Percentiles rank a stretch among this genome's conserved stretches.
phyloP scores from a whole-genome alignment of 1,284 basidiomycete genomes.

The Amylostereum areolatum region DNA sequence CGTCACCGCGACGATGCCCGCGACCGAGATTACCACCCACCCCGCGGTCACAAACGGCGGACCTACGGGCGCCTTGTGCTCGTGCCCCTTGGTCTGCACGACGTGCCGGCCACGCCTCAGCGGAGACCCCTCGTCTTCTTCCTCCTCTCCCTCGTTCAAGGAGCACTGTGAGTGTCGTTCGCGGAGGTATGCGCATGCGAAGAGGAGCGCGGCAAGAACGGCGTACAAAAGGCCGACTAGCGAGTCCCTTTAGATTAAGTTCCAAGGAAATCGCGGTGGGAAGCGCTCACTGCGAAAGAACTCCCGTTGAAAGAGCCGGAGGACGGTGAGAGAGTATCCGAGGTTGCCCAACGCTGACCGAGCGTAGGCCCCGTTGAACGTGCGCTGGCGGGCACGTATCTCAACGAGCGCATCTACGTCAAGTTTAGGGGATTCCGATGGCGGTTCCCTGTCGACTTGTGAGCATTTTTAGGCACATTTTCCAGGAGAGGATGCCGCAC shows the following conservation, averaged over 20 bases:
- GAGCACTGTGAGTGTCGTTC: slow-evolving; percentile 34
- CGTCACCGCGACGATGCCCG: slow-evolving; percentile 53
- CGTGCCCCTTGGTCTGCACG: slow-evolving; percentile 52
- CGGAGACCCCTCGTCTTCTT: too few relatives aligned
- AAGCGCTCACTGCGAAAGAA: slow-evolving; percentile 59
- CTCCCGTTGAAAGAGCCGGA: slow-evolving; percentile 68
- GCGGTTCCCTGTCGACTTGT: too few relatives aligned
- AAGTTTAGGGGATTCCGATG: too few relatives aligned
- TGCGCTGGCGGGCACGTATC: slow-evolving; percentile 71
- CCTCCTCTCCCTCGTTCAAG: too few relatives aligned
- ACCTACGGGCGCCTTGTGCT: slow-evolving; percentile 57
- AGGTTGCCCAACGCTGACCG: slow-evolving; percentile 71
- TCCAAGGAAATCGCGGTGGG: too few relatives aligned
- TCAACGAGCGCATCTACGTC: slow-evolving; percentile 37
- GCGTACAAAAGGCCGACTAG: slow-evolving; percentile 71
- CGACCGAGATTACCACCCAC: slow-evolving; percentile 60
- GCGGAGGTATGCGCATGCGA: slow-evolving; percentile 54
- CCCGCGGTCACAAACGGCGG: slow-evolving; percentile 79
- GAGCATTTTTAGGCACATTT: too few relatives aligned
- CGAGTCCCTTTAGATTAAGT: too few relatives aligned
- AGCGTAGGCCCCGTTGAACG: slow-evolving; percentile 77
- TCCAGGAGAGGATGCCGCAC: too few relatives aligned
- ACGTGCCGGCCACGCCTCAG: slow-evolving; percentile 5
- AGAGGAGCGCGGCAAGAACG: slow-evolving; percentile 55
- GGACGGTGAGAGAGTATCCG: slow-evolving; percentile 67